Evolutionary conservation across 495 filamentous ascomycete species (phyloP).

Genomic region (Physcia stellaris): DNA sequence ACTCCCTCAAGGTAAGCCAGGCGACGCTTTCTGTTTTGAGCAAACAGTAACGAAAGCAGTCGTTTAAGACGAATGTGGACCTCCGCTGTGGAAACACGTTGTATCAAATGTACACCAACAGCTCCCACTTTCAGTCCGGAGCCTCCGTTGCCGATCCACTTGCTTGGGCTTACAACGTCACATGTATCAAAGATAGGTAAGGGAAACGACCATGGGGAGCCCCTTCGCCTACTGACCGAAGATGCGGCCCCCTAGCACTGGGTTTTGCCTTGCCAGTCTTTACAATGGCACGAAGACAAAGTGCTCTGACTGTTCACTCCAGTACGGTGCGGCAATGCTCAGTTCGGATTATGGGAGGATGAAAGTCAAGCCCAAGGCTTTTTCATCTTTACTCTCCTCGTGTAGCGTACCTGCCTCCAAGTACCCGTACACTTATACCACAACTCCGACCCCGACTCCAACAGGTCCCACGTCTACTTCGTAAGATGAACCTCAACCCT

Average conservation of each 20-base stretch:
- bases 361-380: slow-evolving; percentile 5
- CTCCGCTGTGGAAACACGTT: slow-evolving; percentile 5
- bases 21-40: too few species aligned
- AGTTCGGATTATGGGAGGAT: slow-evolving; percentile 6
- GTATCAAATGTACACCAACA: slow-evolving; percentile 7
- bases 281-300: slow-evolving; percentile 6
- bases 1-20: slow-evolving; percentile 4
- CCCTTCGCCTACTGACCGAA: too few species aligned
- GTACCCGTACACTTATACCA: slow-evolving; percentile 9
- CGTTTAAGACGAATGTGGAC: slow-evolving; percentile 8
- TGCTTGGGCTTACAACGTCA: slow-evolving; percentile 9
- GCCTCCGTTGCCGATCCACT: slow-evolving; percentile 5
- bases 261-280: slow-evolving; percentile 2
- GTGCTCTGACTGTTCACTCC: slow-evolving; percentile 5
- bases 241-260: background rate
- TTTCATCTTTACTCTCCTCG: slow-evolving; percentile 8
- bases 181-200: slow-evolving; percentile 9
- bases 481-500: background rate
- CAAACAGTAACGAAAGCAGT: too few species aligned
- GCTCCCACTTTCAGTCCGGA: slow-evolving; percentile 3
- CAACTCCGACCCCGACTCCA: slow-evolving; percentile 1
- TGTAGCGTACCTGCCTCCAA: slow-evolving; percentile 4
- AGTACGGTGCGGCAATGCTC: slow-evolving; percentile 7
- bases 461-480: background rate
- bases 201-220: too few species aligned